Evolutionary conservation across 176 grass and related monocot genomes (phyloP).

Genomic region (Musa schizocarpa): DNA sequence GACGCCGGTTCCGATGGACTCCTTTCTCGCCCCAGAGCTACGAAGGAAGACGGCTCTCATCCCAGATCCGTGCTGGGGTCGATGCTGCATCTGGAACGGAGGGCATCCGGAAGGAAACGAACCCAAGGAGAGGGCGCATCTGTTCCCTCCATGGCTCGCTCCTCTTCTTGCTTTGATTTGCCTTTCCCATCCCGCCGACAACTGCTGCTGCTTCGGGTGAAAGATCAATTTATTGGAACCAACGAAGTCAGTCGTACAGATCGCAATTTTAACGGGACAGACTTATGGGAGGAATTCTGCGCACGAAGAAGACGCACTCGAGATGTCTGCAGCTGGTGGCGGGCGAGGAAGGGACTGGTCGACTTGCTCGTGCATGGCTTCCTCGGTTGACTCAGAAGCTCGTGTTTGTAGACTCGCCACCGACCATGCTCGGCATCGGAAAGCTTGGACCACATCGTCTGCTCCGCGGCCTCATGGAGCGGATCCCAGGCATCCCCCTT

Average conservation of each 20-base stretch:
- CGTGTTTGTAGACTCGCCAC: neutral
- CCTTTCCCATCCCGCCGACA: neutral
- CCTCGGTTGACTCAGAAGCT: neutral
- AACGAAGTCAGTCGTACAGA: too few relatives aligned
- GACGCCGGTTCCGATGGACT: conserved; percentile 29
- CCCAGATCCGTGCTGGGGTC: neutral
- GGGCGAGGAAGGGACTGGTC: neutral
- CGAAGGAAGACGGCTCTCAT: conserved; percentile 26
- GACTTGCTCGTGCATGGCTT: neutral
- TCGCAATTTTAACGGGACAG: too few relatives aligned
- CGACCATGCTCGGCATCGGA: neutral
- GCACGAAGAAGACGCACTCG: neutral
- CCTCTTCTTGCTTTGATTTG: neutral
- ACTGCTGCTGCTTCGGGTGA: neutral
- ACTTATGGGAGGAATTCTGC: neutral
- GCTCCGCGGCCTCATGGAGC: neutral
- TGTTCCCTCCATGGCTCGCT: neutral
- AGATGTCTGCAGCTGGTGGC: neutral
- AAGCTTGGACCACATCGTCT: neutral
- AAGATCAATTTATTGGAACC: neutral
- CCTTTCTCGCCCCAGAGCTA: conserved; percentile 7
- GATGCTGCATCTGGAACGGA: neutral
- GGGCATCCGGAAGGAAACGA: neutral
- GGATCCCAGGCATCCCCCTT: neutral
- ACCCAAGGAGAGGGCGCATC: neutral